Base-by-base conservation (phyloP, 2,329 filamentous ascomycete species). In the Alternaria sp. region DNA sequence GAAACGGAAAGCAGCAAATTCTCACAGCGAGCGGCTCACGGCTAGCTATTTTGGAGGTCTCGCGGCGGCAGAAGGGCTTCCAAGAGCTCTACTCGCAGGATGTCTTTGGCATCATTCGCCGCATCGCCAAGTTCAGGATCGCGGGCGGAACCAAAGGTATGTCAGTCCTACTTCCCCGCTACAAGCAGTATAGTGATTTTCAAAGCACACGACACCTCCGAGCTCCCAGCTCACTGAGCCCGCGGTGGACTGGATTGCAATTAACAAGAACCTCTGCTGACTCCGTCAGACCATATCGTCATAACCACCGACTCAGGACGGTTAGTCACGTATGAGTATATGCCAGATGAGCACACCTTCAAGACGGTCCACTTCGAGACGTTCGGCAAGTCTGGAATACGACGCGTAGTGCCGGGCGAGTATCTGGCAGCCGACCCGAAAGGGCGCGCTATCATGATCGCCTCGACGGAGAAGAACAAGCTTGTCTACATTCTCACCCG, bases 401-500 rank as follows among this genome's bases (percentile, higher is more conserved):
- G 96, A 61, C 90, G 96, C 73, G 95, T 98, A 40, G 89, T 99
- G 47, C 96, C 96, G 3, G 96, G 96, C 64, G 93, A 99, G 80
- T 99, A 97, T 76, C 87, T 99, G 26, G 96, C 95, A 7, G 93
- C 93, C 56, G 96, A 99, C 76, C 96, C 96, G 26, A 97, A 97
- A 81, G 96, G 96, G 59, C 89, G 96, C 83, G 96, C 96, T 59
- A 97, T 95, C 77, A 86, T 99, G 77, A 92, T 98, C 65, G 93
- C 96, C 10, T 95, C 94, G 6, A 87, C 95, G 59, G 96, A 99
- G 83, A 99, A 99, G 87, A 99, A 98, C 84, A 99, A 99, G 84
- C 91, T 99, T 60, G 96, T 99, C 71, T 99, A 99, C 82, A 95
- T 99, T 74, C 86, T 99, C 71, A 98, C 98, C 81, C 91, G 96